Evolutionary conservation across 140 eudicot species (phyloP), one percentile per base, ranked within the genome.

Genomic region (Ambrosia hybrid): DNA sequence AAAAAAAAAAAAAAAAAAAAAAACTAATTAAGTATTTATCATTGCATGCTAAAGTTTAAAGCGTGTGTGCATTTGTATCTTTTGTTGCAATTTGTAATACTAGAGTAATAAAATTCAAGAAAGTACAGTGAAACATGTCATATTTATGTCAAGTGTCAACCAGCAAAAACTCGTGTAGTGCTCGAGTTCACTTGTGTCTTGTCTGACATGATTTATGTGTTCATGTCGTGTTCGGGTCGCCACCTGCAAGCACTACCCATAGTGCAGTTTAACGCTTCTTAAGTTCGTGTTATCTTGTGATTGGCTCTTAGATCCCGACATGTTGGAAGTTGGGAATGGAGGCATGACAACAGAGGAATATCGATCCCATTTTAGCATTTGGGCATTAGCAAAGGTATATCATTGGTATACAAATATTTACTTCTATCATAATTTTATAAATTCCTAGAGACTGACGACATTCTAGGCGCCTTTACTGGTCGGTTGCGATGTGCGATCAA

Each of bases 251-350:
- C 14, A 64, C 13, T 30, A 14, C 34, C 6, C 51, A 5, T 65
- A 16, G 2, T 34, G 13, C 3, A 46, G 38, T 65, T 65, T 2
- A 63, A 26, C 3, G 5, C 3, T 61, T 69, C 21, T 63, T 4
- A 73, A 67, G 4, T 3, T 73, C n/a, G n/a, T 34, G n/a, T 57
- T 67, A 51, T 51, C 21, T 37, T 15, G 56, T 36, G 9, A 41
- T 11, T 66, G 78, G 68, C 26, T 65, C 53, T 67, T 67, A 93
- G 98, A 93, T 78, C 98, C 98, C 16, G 98, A 93, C 78, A 93
- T 93, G 98, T 78, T 93, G 69, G 98, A 93, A 76, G 91, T 93
- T 33, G 98, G 98, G 6, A 93, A 93, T 68, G 98, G 98, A 73
- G 97, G 97, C 60, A 93, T 93, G 98, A 85, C 83, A 6, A 68